phyloP scores from a whole-genome alignment of 2,329 filamentous ascomycete species.

The Cercospora canescens region DNA sequence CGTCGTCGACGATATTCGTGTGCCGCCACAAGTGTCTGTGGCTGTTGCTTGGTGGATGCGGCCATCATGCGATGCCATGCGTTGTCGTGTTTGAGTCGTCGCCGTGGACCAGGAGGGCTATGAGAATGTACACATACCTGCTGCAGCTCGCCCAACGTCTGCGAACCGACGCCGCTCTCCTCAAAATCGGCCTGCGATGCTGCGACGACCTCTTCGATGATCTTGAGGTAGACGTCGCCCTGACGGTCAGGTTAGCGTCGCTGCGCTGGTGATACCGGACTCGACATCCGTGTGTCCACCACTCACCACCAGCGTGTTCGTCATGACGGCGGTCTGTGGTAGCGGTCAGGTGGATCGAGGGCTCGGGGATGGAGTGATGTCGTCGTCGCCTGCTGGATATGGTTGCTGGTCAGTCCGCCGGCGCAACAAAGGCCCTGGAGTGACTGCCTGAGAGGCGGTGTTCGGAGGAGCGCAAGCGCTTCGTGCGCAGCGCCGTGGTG shows the following conservation, averaged over 20 bases:
- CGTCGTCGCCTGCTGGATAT: background rate
- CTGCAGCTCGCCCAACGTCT: constrained; percentile 82
- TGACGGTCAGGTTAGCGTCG: constrained; percentile 35
- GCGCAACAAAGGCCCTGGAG: constrained; percentile 9
- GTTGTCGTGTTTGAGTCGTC: background rate
- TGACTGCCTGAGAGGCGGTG: constrained; percentile 1
- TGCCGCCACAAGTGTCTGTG: background rate
- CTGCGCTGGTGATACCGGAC: background rate
- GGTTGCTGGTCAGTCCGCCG: background rate
- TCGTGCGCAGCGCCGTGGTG: constrained; percentile 4
- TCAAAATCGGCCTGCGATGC: constrained; percentile 90
- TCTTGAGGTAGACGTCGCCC: constrained; percentile 83
- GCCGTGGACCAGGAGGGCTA: background rate
- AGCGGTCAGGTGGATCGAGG: background rate
- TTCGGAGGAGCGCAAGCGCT: constrained; percentile 9
- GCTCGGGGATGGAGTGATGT: background rate
- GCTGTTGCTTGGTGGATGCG: background rate
- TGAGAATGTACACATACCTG: constrained; percentile 59
- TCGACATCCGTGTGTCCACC: background rate
- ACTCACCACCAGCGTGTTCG: constrained; percentile 33
- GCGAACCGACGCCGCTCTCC: constrained; percentile 87
- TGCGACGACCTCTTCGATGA: constrained; percentile 70
- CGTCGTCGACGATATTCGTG: background rate
- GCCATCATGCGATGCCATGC: background rate
- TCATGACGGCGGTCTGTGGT: constrained; percentile 23